phyloP scores from a whole-genome alignment of 441 rosid species.

The Erodium texanum region DNA sequence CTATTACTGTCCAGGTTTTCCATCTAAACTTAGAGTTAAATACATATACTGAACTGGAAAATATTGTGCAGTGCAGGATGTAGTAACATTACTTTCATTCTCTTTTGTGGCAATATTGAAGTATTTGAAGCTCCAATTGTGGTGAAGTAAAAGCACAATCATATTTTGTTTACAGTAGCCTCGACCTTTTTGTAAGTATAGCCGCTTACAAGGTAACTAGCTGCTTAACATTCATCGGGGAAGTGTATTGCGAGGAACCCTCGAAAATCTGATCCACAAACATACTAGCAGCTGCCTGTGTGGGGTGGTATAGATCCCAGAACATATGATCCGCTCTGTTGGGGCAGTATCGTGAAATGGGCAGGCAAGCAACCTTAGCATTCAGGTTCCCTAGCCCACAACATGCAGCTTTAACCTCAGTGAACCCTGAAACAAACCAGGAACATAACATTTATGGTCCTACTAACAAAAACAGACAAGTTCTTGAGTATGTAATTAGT shows the following conservation, averaged over 20 bases:
- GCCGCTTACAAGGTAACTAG: not conserved
- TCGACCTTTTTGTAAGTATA: no score
- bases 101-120: no score
- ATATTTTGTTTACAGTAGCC: no score
- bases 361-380: constrained; percentile 48
- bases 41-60: no score
- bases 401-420: constrained; percentile 58
- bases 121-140: no score
- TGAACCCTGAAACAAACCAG: constrained; percentile 36
- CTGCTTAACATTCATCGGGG: constrained; percentile 34
- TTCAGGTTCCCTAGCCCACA: constrained; percentile 71
- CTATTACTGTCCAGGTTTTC: no score
- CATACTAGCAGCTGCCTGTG: constrained; percentile 28
- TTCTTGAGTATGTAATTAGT: not conserved
- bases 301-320: constrained; percentile 72
- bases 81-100: no score
- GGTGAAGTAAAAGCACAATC: no score
- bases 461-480: no score
- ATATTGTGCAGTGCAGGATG: no score
- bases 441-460: no score
- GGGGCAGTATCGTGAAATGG: constrained; percentile 41
- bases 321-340: constrained; percentile 60
- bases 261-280: constrained; percentile 34
- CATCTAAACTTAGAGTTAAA: no score
- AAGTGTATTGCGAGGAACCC: constrained; percentile 25